Conservation (phyloP, 164 flowering plant genomes). For the Vitis riparia region DNA sequence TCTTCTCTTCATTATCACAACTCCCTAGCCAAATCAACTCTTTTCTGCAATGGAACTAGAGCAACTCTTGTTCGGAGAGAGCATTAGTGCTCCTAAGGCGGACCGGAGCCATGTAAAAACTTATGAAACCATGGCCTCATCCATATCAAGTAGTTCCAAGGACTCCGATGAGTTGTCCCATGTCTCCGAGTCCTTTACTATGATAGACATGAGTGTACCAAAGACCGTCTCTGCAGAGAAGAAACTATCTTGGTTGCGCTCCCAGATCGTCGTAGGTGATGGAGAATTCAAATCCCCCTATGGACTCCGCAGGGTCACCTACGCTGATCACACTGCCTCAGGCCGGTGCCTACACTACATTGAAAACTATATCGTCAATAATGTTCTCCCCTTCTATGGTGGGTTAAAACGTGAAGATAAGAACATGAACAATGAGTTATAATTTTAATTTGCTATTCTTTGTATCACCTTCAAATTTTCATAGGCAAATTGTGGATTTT, state of each 20-base stretch:
- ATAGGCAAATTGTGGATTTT: too few species aligned
- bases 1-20: too few species aligned
- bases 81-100: background rate
- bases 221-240: conserved; percentile 17
- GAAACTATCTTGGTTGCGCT: conserved; percentile 45
- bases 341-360: conserved; percentile 51
- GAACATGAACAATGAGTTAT: background rate
- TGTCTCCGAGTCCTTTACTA: background rate
- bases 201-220: conserved; percentile 18
- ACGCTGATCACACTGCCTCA: conserved; percentile 65
- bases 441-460: too few species aligned
- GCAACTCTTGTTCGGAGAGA: background rate
- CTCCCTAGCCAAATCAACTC: too few species aligned
- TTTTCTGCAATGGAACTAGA: background rate
- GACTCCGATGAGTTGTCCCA: too few species aligned
- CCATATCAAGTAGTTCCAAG: too few species aligned
- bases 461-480: too few species aligned
- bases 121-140: too few species aligned
- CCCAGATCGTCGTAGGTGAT: conserved; percentile 46
- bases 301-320: conserved; percentile 45
- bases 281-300: conserved; percentile 43
- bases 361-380: conserved; percentile 40
- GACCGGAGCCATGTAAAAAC: background rate
- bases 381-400: conserved; percentile 65
- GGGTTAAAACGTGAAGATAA: background rate